Conservation (phyloP, 371 early-diverging fungal species). For the Nosema granulosis region DNA sequence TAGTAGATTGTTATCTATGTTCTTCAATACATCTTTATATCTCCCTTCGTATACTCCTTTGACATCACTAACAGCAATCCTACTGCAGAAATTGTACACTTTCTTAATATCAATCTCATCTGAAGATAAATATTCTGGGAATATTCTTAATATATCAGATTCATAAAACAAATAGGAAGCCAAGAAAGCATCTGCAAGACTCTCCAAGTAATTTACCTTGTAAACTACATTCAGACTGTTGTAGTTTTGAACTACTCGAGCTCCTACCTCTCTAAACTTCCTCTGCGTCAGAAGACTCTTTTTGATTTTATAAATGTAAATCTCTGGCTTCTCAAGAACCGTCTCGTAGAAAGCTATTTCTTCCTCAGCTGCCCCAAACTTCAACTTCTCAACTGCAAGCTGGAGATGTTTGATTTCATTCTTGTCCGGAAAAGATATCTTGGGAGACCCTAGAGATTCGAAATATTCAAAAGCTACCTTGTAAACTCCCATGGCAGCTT, state of each 20-base stretch:
- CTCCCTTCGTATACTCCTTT: slow-evolving; percentile 81
- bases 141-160: slow-evolving; percentile 77
- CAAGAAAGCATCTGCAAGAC: slow-evolving; percentile 93
- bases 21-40: slow-evolving; percentile 82
- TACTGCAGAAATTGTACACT: slow-evolving; percentile 93
- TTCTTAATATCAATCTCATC: slow-evolving; percentile 91
- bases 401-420: slow-evolving; percentile 91
- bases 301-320: slow-evolving; percentile 84
- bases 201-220: slow-evolving; percentile 90
- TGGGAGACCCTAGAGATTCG: slow-evolving; percentile 87
- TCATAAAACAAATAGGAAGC: slow-evolving; percentile 98
- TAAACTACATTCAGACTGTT: slow-evolving; percentile 86
- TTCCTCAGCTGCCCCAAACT: slow-evolving; percentile 88
- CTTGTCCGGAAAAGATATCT: slow-evolving; percentile 96
- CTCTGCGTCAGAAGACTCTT: slow-evolving; percentile 87
- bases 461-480: slow-evolving; percentile 83
- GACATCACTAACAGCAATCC: slow-evolving; percentile 87
- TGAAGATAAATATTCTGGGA: slow-evolving; percentile 94
- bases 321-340: slow-evolving; percentile 90
- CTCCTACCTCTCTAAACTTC: slow-evolving; percentile 96
- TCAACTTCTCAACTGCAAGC: slow-evolving; percentile 83
- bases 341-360: slow-evolving; percentile 90
- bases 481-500: slow-evolving; percentile 73
- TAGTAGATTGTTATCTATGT: slow-evolving; percentile 89
- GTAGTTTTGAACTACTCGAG: slow-evolving; percentile 93